phyloP scores from a whole-genome alignment of 345 rosid species.

The Citrus hindsii region DNA sequence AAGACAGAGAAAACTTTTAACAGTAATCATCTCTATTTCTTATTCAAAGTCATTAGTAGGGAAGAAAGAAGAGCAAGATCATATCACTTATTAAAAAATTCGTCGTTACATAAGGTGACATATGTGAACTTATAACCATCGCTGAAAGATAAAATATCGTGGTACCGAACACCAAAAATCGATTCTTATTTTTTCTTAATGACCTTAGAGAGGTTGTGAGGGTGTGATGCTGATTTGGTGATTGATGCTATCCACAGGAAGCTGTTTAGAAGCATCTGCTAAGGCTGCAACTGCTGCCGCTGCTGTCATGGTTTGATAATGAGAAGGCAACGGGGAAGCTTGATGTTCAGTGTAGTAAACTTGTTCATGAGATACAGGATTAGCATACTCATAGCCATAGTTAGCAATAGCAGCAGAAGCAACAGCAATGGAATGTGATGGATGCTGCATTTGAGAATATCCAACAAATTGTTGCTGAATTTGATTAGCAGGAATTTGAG shows the following conservation, averaged over 20 bases:
- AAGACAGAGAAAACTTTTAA: no score
- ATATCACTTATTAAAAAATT: background rate
- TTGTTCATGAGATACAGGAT: constrained; percentile 40
- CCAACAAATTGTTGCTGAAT: constrained; percentile 51
- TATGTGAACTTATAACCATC: background rate
- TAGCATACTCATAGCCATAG: constrained; percentile 42
- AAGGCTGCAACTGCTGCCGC: constrained; percentile 47
- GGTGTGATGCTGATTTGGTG: constrained; percentile 34
- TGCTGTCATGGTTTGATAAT: constrained; percentile 63
- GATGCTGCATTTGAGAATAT: constrained; percentile 48
- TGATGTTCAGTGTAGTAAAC: constrained; percentile 51
- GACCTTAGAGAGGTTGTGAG: constrained; percentile 34
- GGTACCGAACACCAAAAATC: background rate
- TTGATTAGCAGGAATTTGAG: constrained; percentile 42
- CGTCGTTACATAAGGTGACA: background rate
- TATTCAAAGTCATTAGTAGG: background rate
- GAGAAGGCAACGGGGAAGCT: constrained; percentile 41
- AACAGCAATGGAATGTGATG: constrained; percentile 24
- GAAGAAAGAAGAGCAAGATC: background rate
- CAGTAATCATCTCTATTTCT: background rate
- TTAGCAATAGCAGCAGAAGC: constrained; percentile 25
- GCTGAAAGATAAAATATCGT: background rate
- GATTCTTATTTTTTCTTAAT: background rate
- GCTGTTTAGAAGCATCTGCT: constrained; percentile 58
- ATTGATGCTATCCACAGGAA: constrained; percentile 27